Conservation (phyloP, 108 stramenopile species). For the Fragilaria crotonensis region DNA sequence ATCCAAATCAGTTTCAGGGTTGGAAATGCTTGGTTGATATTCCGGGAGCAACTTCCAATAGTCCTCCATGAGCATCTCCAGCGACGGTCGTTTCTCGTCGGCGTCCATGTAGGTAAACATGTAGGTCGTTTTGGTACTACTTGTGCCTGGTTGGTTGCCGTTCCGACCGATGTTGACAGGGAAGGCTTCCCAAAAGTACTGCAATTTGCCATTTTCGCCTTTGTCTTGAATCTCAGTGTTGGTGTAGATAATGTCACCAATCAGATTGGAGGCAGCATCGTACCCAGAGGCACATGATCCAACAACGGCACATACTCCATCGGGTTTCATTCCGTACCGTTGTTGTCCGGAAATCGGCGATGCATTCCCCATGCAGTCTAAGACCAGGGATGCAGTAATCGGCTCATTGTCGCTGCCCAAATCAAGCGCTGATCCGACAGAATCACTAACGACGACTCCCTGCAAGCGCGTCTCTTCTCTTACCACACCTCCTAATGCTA, state of each 20-base stretch:
- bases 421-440: constrained; percentile 66
- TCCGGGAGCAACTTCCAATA: constrained; percentile 89
- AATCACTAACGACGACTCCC: constrained; percentile 62
- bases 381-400: constrained; percentile 72
- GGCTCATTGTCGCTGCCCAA: constrained; percentile 53
- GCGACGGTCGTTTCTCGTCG: constrained; percentile 57
- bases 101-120: constrained; percentile 91
- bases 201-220: constrained; percentile 51
- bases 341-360: constrained; percentile 84
- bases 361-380: constrained; percentile 94
- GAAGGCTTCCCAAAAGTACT: constrained; percentile 97
- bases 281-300: constrained; percentile 83
- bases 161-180: constrained; percentile 82
- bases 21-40: constrained; percentile 69
- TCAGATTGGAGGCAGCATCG: constrained; percentile 60
- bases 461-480: constrained; percentile 50
- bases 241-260: constrained; percentile 91
- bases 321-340: constrained; percentile 71
- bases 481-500: constrained; percentile 45
- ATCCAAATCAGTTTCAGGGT: constrained; percentile 70
- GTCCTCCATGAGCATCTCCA: constrained; percentile 79
- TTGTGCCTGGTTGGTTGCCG: constrained; percentile 52
- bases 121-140: constrained; percentile 77
- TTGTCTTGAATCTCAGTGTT: constrained; percentile 70
- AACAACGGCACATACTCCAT: constrained; percentile 88